Percentiles rank a stretch among this genome's conserved stretches.
Evolutionary conservation across 1,284 basidiomycete species (phyloP).

Genomic region (Puccinia triticina): DNA sequence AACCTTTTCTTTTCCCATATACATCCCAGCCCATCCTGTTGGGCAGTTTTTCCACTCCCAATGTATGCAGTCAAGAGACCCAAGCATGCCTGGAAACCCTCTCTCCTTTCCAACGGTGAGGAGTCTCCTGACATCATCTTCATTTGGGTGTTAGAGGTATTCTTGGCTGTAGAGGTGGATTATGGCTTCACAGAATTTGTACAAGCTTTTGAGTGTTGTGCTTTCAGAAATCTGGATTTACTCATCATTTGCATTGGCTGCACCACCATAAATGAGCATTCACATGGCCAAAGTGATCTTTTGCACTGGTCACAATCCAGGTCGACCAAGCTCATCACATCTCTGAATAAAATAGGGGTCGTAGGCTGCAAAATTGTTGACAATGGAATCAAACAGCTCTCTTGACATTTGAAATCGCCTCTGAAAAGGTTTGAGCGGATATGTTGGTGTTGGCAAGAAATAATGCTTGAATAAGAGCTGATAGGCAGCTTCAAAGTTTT

Average conservation of each 20-base stretch:
- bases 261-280: slow-evolving; percentile 15
- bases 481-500: not conserved
- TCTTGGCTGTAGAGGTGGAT: not conserved
- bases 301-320: not conserved
- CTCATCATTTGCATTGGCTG: not conserved
- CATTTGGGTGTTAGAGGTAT: slow-evolving; percentile 6
- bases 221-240: slow-evolving; percentile 6
- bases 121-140: not conserved
- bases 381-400: not conserved
- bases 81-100: slow-evolving; percentile 32
- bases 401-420: slow-evolving; percentile 4
- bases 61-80: slow-evolving; percentile 20
- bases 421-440: not conserved
- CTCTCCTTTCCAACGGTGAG: not conserved
- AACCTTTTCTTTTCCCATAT: no score
- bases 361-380: slow-evolving; percentile 28
- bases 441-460: not conserved
- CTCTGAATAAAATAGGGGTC: slow-evolving; percentile 12
- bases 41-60: no score
- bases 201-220: slow-evolving; percentile 2
- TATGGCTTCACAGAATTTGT: not conserved
- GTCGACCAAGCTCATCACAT: not conserved
- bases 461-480: not conserved
- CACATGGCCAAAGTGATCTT: slow-evolving; percentile 1
- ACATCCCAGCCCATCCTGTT: not conserved